These are phyloP conservation scores for Rhizopogon rudus DNA, from an alignment of 768 basidiomycete genomes.

Conservation along the genomic window DNA sequence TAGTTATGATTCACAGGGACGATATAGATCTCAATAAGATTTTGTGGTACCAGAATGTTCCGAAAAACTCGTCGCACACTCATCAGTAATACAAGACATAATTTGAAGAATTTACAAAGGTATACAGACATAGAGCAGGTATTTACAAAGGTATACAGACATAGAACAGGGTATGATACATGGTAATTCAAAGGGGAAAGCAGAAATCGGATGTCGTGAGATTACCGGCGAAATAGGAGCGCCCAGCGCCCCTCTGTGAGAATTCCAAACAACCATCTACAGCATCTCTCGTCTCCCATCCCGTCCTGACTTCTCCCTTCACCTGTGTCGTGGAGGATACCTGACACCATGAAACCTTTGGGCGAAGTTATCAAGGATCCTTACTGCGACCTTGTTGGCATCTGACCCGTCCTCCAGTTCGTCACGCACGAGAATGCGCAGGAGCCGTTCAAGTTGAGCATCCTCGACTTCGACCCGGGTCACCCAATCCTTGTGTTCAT, in stretches of 20 bases:
- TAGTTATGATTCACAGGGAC: background rate
- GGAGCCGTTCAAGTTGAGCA: conserved; percentile 5
- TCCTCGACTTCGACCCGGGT: conserved; percentile 12
- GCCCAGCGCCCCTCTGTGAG: background rate
- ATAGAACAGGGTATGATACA: too few species aligned
- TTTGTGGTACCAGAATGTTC: background rate
- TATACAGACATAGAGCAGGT: too few species aligned
- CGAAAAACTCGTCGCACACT: background rate
- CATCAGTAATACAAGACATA: background rate
- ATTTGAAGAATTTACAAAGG: too few species aligned
- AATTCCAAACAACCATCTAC: background rate
- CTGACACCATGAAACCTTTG: conserved; percentile 16
- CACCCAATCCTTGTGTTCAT: conserved; percentile 14
- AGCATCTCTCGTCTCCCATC: background rate
- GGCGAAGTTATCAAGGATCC: conserved; percentile 16
- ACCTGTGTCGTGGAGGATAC: background rate
- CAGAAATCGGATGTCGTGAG: too few species aligned
- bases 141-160: too few species aligned
- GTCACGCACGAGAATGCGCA: conserved; percentile 1
- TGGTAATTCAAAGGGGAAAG: too few species aligned
- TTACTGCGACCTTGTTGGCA: conserved; percentile 4
- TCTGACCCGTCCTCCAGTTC: conserved; percentile 1
- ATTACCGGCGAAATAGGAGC: too few species aligned
- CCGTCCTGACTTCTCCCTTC: background rate
- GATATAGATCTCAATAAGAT: background rate